Evolutionary conservation across 2,329 filamentous ascomycete species (phyloP), one percentile per base, ranked within the genome.

Genomic region (Mariannaea elegans): DNA sequence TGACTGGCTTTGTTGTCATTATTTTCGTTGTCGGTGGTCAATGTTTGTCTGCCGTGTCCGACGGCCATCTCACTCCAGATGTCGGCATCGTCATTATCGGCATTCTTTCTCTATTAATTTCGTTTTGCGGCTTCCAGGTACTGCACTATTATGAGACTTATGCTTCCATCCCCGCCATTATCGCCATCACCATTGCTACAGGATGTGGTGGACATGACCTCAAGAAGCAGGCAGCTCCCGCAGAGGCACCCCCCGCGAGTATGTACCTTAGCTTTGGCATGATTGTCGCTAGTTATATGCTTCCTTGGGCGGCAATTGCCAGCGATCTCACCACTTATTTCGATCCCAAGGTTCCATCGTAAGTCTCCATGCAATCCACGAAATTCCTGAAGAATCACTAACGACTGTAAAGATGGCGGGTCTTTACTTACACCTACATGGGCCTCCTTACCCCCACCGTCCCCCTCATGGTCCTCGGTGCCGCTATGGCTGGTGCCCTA

Each of bases 301-400:
- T 90, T 2, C 86, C 87, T 0, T 90, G 84, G 80, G 84, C 81
- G 4, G 81, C 80, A 2, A 76, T 88, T 21, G 80, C 84, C 1
- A 86, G 84, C 18, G 87, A 89, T 68, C 83, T 89, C 56, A 84
- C 84, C 0, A 86, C 85, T 0, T 90, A 89, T 66, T 80, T 88
- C 54, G 79, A 84, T 50, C 86, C 86, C 19, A 81, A 80, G 52
- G 83, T 82, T 2, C 80, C 84, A 2, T 80, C 79, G 72, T 85
- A 71, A 68, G 80, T 48, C 13, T 10, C 19, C 13, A 18, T 39
- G 16, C 18, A 9, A n/a, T 19, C 16, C 4, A 12, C 14, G 36
- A 23, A 21, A 41, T 45, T 47, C 18, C 16, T 34, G 12, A 7
- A 3, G 10, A 9, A 29, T 13, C n/a, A 23, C 57, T 65, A 49